phyloP scores from a whole-genome alignment of 2,329 filamentous ascomycete genomes.

The Geoglossum cookeanum region DNA sequence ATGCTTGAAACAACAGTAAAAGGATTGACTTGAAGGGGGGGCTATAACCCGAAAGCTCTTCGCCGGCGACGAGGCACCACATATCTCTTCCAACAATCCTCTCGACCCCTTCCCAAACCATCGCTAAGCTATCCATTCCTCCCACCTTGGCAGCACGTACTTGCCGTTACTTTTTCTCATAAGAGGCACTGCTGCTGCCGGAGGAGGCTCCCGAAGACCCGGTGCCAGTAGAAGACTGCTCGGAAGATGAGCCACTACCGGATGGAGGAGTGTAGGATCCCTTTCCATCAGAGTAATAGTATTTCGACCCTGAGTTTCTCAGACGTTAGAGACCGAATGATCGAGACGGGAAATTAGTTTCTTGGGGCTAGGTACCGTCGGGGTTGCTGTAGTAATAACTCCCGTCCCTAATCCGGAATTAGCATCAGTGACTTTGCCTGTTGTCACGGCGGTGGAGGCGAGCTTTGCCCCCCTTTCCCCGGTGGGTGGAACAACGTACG shows the following conservation, averaged over 20 bases:
- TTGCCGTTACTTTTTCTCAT: too few species aligned
- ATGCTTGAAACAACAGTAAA: too few species aligned
- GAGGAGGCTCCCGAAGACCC: too few species aligned
- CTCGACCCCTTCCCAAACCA: too few species aligned
- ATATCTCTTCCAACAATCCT: too few species aligned
- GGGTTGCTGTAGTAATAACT: conserved; percentile 59
- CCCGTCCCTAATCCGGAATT: conserved; percentile 27
- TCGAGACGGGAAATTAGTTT: neutral
- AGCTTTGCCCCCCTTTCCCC: neutral
- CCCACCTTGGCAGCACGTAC: too few species aligned
- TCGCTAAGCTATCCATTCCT: too few species aligned
- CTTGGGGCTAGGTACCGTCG: conserved; percentile 30
- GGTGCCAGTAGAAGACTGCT: too few species aligned
- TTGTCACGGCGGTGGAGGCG: neutral
- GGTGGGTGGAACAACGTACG: conserved; percentile 19
- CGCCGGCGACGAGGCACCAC: too few species aligned
- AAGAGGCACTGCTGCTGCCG: too few species aligned
- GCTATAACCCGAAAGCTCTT: too few species aligned
- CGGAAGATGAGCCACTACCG: neutral
- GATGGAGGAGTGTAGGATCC: neutral
- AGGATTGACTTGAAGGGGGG: too few species aligned
- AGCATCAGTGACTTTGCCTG: neutral
- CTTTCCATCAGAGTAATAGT: neutral
- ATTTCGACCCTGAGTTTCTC: neutral
- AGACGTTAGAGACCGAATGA: neutral